Base-by-base conservation (phyloP, 2,329 filamentous ascomycete genomes). In the Fusarium sp. region DNA sequence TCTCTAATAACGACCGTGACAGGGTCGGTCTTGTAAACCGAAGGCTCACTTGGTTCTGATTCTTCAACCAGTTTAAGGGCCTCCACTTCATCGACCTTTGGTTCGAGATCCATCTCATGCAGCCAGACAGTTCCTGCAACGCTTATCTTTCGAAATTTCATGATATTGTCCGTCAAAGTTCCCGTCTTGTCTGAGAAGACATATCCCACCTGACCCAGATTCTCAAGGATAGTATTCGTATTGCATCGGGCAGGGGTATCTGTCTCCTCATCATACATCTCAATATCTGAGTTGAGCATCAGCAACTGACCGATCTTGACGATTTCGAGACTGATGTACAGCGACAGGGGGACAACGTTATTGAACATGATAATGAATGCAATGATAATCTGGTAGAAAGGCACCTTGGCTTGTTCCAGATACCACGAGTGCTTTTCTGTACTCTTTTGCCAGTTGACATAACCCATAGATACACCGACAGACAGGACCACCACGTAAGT, bases 301-400 rank as follows among this genome's bases (percentile, higher is more conserved):
- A 95, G 85, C 85, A 97, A 91, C 77, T 90, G 88, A 7, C 87
- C 92, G 11, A 97, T 85, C 79, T 97, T 97, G 80, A 96, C 91
- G 64, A 97, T 86, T 71, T 98, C 95, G 80, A 98, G 85, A 78
- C 91, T 96, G 74, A 98, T 93, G 74, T 97, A 98, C 1, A 98
- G 86, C 0, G 94, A 94, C 18, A 98, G 87, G 0, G 95, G 95
- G 64, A 98, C 95, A 82, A 97, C 90, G 41, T 96, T 98, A 80
- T 98, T 98, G 82, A 97, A 97, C 90, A 97, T 95, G 81, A 98
- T 97, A 73, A 97, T 90, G 79, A 94, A 98, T 1, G 93, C 94
- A 32, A 95, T 91, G 71, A 98, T 91, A 65, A 97, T 94, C 37
- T 94, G 90, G 71, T 93, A 89, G 74, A 93, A 92, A 2, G 88